Conservation (phyloP, 805 yeast genomes). For the Saturnispora silvae region DNA sequence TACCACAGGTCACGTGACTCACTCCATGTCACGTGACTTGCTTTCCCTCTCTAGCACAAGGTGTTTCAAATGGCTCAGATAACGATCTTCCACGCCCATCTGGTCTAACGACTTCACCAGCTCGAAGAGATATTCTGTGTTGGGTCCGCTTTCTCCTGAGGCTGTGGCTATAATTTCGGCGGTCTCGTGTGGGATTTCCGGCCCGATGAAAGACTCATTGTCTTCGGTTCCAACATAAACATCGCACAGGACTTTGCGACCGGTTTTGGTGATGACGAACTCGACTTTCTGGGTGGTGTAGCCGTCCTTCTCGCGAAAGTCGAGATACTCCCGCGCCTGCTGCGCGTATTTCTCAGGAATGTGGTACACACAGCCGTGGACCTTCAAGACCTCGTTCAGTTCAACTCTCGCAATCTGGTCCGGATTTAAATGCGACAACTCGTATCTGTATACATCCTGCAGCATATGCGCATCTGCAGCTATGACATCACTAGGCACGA, state of each 20-base stretch:
- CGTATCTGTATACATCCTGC: conserved; percentile 29
- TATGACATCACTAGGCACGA: conserved; percentile 51
- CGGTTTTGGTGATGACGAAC: conserved; percentile 38
- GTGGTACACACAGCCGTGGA: conserved; percentile 79
- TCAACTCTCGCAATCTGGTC: conserved; percentile 13
- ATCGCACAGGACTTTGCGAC: conserved; percentile 36
- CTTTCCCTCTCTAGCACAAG: conserved; percentile 2
- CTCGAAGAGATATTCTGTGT: conserved; percentile 55
- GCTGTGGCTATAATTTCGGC: conserved; percentile 49
- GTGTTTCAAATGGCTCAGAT: conserved; percentile 26
- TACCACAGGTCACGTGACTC: too few relatives aligned
- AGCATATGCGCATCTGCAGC: conserved; percentile 30
- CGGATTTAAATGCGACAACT: conserved; percentile 13
- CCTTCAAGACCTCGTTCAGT: conserved; percentile 37
- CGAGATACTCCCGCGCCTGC: conserved; percentile 59
- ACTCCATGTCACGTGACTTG: too few relatives aligned
- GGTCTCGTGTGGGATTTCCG: conserved; percentile 50
- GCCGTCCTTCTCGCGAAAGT: conserved; percentile 82
- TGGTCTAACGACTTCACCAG: conserved; percentile 40
- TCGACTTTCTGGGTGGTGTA: conserved; percentile 60
- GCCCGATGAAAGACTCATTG: conserved; percentile 79
- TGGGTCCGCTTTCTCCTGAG: conserved; percentile 75
- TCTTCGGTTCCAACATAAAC: conserved; percentile 79
- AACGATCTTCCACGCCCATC: conserved; percentile 33
- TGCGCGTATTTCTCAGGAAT: conserved; percentile 54